A percentile compares a stretch with the other conserved stretches of the same genome.
Evolutionary conservation across 2,329 filamentous ascomycete genomes (phyloP).

Genomic region (Pseudogymnoascus sp.): DNA sequence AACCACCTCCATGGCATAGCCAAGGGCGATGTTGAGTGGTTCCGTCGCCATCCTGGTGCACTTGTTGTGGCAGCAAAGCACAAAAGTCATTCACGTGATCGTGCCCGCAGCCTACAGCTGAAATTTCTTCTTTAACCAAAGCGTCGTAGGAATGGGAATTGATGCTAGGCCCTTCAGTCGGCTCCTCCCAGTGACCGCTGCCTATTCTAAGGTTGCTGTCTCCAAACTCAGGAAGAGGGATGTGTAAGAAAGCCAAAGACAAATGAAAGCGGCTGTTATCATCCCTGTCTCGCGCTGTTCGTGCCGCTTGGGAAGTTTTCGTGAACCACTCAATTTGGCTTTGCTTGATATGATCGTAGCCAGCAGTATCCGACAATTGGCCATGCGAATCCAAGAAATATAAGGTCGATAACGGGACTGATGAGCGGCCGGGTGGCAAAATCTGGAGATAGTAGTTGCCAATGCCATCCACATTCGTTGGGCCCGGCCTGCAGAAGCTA

Average conservation of each 20-base stretch:
- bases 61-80: conserved; percentile 44
- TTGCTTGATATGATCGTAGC: conserved; percentile 91
- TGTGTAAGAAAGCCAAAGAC: conserved; percentile 92
- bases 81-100: conserved; percentile 97
- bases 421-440: conserved; percentile 64
- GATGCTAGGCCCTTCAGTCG: conserved; percentile 79
- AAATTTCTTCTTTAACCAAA: conserved; percentile 71
- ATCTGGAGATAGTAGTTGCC: conserved; percentile 92
- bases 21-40: conserved; percentile 57
- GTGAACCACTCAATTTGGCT: conserved; percentile 92
- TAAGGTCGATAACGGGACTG: conserved; percentile 80
- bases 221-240: conserved; percentile 81
- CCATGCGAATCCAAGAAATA: conserved; percentile 89
- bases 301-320: conserved; percentile 55
- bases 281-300: conserved; percentile 67
- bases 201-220: conserved; percentile 46
- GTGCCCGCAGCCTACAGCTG: conserved; percentile 56
- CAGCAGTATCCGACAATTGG: conserved; percentile 74
- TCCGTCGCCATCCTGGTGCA: conserved; percentile 17
- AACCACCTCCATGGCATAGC: conserved; percentile 93
- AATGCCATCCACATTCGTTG: conserved; percentile 73
- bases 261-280: conserved; percentile 71
- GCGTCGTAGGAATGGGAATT: conserved; percentile 87
- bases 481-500: conserved; percentile 72
- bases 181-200: conserved; percentile 71